Conservation (phyloP, 2,329 filamentous ascomycete species). For the Ceratocystis albifundus region DNA sequence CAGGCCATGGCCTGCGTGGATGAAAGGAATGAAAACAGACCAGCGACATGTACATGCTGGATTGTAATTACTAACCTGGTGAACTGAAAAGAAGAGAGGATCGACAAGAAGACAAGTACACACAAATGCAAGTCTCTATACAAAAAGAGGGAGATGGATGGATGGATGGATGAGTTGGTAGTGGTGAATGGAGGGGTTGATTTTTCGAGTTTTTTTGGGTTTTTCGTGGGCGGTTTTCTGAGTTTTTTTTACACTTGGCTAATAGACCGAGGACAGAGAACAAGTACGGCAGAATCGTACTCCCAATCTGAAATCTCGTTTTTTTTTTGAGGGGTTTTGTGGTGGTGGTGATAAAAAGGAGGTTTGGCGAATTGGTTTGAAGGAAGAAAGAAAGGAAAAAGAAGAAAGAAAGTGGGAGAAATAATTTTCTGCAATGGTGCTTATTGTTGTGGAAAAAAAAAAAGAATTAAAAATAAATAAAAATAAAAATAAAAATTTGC, state of each 20-base stretch:
- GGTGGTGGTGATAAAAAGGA: constrained; percentile 35
- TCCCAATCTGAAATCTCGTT: constrained; percentile 42
- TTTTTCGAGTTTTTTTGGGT: constrained; percentile 51
- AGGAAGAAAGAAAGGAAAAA: constrained; percentile 33
- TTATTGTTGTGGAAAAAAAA: constrained; percentile 22
- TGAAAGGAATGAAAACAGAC: neutral
- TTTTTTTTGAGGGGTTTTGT: constrained; percentile 34
- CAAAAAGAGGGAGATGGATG: constrained; percentile 6
- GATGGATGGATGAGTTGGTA: constrained; percentile 26
- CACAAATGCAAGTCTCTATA: constrained; percentile 20
- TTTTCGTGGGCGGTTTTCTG: constrained; percentile 29
- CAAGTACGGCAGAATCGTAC: constrained; percentile 46
- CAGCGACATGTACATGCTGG: neutral
- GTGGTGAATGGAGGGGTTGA: constrained; percentile 41
- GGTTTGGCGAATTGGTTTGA: constrained; percentile 37
- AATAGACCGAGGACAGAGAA: constrained; percentile 49
- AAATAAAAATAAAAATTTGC: neutral
- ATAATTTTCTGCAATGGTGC: constrained; percentile 30
- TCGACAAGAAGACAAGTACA: constrained; percentile 20
- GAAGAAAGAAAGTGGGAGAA: constrained; percentile 32
- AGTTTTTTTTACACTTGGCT: constrained; percentile 27
- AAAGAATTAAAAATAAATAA: constrained; percentile 12
- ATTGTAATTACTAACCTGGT: constrained; percentile 6
- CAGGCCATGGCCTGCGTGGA: neutral
- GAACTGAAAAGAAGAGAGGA: constrained; percentile 23